phyloP scores from a whole-genome alignment of 495 filamentous ascomycete species.

The Bacidia rubella region DNA sequence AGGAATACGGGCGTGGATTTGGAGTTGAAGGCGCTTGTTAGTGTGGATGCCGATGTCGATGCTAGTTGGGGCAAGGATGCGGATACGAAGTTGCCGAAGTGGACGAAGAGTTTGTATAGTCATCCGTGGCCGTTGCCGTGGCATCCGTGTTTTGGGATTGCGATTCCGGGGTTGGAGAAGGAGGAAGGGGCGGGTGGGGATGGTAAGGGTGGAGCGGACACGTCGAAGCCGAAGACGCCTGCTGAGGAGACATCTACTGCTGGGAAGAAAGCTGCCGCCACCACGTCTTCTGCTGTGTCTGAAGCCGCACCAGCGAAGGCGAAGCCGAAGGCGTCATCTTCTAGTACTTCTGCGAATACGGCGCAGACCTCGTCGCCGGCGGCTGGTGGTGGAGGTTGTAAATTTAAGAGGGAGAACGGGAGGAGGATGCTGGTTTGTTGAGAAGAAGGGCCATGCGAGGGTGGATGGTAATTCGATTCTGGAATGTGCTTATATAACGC shows the following conservation, averaged over 20 bases:
- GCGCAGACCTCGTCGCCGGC: not conserved
- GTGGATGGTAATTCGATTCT: too few relatives aligned
- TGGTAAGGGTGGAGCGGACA: not conserved
- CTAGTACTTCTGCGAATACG: not conserved
- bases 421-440: not conserved
- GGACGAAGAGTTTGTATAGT: not conserved
- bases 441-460: too few relatives aligned
- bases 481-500: too few relatives aligned
- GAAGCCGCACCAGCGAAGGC: not conserved
- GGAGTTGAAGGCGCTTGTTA: conserved; percentile 14
- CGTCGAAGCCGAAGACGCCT: not conserved
- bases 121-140: not conserved
- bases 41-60: conserved; percentile 29
- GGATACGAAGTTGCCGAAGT: not conserved
- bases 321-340: not conserved
- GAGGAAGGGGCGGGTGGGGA: not conserved
- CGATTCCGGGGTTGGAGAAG: not conserved
- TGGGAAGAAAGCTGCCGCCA: not conserved
- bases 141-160: not conserved
- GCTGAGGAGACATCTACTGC: not conserved
- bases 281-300: not conserved
- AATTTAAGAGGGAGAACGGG: not conserved
- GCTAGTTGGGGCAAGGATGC: not conserved
- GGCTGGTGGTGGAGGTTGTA: not conserved
- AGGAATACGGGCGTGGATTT: conserved; percentile 22